Evolutionary conservation across 2,329 filamentous ascomycete species (phyloP).

Genomic region (Pestalotiopsis fici): DNA sequence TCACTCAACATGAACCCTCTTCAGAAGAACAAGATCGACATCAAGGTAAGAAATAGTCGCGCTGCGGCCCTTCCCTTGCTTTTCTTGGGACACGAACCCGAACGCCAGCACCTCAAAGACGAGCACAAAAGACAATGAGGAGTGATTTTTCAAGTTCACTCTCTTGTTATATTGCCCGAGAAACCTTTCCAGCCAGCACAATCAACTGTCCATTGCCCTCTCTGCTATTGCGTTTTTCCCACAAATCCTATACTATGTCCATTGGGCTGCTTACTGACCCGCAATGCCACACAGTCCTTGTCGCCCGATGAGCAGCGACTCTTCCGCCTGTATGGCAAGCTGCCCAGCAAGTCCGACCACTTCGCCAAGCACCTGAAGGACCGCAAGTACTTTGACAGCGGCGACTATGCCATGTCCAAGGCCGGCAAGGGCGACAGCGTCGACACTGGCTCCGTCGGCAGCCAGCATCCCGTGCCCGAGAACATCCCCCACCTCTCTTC

Average conservation of each 20-base stretch:
- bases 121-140: neutral
- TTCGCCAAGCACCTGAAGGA: constrained; percentile 99
- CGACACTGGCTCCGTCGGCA: constrained; percentile 90
- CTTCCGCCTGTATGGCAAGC: constrained; percentile 96
- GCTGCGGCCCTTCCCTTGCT: neutral
- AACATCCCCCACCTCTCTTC: constrained; percentile 90
- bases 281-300: constrained; percentile 64
- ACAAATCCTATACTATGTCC: neutral
- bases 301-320: constrained; percentile 94
- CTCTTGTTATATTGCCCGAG: neutral
- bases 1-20: constrained; percentile 80
- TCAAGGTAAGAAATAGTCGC: constrained; percentile 69
- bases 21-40: constrained; percentile 97
- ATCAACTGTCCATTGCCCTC: neutral
- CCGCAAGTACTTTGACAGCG: constrained; percentile 97
- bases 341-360: constrained; percentile 93
- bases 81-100: neutral
- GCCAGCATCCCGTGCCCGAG: constrained; percentile 91
- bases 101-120: neutral
- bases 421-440: constrained; percentile 94
- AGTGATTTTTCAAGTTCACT: neutral
- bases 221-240: neutral
- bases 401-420: constrained; percentile 95
- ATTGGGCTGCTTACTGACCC: neutral
- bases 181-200: neutral